A percentile compares a stretch with the other conserved stretches of the same genome.
phyloP scores from a whole-genome alignment of 208 protist species.

The Acanthamoeba divionensis region DNA sequence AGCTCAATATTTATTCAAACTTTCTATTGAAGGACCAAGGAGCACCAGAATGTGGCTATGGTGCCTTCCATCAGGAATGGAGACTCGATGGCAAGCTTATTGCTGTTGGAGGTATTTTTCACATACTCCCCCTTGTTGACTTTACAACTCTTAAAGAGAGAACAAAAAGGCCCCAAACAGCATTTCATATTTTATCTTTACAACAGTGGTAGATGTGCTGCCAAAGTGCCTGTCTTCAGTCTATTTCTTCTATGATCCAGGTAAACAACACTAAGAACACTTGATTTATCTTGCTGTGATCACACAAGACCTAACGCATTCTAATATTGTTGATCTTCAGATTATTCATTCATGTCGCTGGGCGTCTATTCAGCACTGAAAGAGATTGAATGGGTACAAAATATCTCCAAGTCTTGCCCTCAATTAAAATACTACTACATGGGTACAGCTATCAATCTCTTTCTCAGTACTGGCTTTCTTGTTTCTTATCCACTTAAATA shows the following conservation, averaged over 20 bases:
- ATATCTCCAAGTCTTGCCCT: not conserved
- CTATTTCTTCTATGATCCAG: constrained; percentile 81
- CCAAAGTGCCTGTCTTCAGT: constrained; percentile 75
- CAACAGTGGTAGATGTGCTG: constrained; percentile 77
- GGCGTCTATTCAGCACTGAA: constrained; percentile 39
- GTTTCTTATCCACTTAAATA: not conserved
- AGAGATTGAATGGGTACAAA: constrained; percentile 59
- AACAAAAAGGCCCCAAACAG: too few species aligned
- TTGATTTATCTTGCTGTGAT: too few species aligned
- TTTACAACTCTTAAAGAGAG: too few species aligned
- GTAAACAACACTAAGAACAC: constrained; percentile 50
- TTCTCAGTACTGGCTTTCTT: not conserved
- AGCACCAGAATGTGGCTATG: not conserved
- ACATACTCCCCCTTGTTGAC: too few species aligned
- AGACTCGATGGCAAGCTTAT: constrained; percentile 73
- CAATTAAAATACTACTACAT: constrained; percentile 76
- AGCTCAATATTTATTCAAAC: not conserved
- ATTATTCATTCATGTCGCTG: not conserved
- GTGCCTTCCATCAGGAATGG: not conserved
- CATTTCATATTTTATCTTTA: too few species aligned
- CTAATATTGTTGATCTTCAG: too few species aligned
- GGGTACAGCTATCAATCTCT: not conserved
- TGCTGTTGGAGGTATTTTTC: constrained; percentile 72
- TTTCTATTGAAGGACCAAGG: not conserved
- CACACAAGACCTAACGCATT: too few species aligned